phyloP scores from a whole-genome alignment of 2,329 filamentous ascomycete genomes.

The Epicoccum nigrum region DNA sequence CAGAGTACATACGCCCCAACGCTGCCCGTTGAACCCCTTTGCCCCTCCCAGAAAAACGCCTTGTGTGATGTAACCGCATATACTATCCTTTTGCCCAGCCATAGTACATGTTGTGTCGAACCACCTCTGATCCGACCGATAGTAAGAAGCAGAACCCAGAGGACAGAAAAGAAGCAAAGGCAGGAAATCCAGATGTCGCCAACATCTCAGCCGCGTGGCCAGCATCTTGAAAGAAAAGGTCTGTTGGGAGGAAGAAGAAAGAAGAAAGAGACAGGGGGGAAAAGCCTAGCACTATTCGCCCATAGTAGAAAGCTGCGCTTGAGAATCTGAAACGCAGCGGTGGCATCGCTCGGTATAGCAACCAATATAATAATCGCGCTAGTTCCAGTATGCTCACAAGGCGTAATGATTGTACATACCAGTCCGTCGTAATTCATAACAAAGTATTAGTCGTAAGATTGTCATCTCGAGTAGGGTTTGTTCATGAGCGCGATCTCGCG shows the following conservation, averaged over 20 bases:
- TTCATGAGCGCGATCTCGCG: slow-evolving; percentile 96
- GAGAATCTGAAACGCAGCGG: slow-evolving; percentile 9
- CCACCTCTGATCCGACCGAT: too few relatives aligned
- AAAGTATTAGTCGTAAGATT: slow-evolving; percentile 15
- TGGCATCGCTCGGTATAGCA: slow-evolving; percentile 7
- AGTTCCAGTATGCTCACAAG: slow-evolving; percentile 12
- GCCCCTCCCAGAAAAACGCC: not conserved
- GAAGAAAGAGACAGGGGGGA: too few relatives aligned
- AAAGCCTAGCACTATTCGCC: too few relatives aligned
- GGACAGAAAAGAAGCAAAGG: not conserved
- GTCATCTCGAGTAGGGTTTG: slow-evolving; percentile 81
- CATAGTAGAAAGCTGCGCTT: too few relatives aligned
- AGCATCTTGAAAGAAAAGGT: slow-evolving; percentile 14
- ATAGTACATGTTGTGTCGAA: not conserved
- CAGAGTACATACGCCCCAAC: too few relatives aligned
- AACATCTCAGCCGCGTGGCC: slow-evolving; percentile 24
- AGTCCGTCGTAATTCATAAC: slow-evolving; percentile 30
- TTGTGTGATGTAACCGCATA: not conserved
- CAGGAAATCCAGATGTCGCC: slow-evolving; percentile 22
- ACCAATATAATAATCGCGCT: slow-evolving; percentile 12
- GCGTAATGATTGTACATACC: slow-evolving; percentile 32
- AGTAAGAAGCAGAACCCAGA: too few relatives aligned
- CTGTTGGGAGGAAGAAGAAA: not conserved
- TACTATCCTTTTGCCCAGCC: not conserved
- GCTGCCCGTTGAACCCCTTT: too few relatives aligned